Base-by-base conservation (phyloP, 768 basidiomycete genomes). In the Termitomyces sp. region DNA sequence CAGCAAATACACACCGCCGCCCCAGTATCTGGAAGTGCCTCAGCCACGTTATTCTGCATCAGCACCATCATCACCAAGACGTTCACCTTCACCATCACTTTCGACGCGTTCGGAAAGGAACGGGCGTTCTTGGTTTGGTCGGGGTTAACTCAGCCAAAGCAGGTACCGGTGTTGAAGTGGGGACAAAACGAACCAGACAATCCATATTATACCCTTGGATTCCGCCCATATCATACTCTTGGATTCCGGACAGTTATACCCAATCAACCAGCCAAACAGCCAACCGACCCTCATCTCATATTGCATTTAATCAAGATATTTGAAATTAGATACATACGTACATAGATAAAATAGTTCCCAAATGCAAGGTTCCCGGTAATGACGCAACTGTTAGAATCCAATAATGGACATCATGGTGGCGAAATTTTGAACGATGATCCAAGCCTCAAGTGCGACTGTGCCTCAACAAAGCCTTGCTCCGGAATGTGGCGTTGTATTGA, bases 401-500 rank as follows among this genome's bases (percentile, higher is more conserved):
- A 3, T 11, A 51, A n/a, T 12, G n/a, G 18, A 9, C 13, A 20
- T 53, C 28, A 11, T 22, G 32, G 8, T 24, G 36, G 22, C 6
- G 44, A 16, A 6, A 13, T 32, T 55, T 32, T n/a, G 20, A 8
- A 13, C 8, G 2, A 11, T 7, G 32, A 2, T 22, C 9, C 28
- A 1, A 12, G 33, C 18, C 58, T 80, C 72, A 88, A n/a, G 84
- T 84, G 64, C 90, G 82, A 69, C 84, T 87, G 67, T 92, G 89
- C 66, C 88, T 76, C 63, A 92, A 73, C 62, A 92, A 76, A n/a
- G 90, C 91, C 74, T 94, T 94, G 78, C 91, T 92, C 71, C 92
- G 79, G 74, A 97, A 97, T 0, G 94, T 94, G 33, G 92, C 92
- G 66, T 97, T 97, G 76, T 96, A 97, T 74, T 96, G 94, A 59